Percentiles rank a stretch among this genome's conserved stretches.
Evolutionary conservation across 2,329 filamentous ascomycete genomes (phyloP).

Genomic region (Colletotrichum sp.): DNA sequence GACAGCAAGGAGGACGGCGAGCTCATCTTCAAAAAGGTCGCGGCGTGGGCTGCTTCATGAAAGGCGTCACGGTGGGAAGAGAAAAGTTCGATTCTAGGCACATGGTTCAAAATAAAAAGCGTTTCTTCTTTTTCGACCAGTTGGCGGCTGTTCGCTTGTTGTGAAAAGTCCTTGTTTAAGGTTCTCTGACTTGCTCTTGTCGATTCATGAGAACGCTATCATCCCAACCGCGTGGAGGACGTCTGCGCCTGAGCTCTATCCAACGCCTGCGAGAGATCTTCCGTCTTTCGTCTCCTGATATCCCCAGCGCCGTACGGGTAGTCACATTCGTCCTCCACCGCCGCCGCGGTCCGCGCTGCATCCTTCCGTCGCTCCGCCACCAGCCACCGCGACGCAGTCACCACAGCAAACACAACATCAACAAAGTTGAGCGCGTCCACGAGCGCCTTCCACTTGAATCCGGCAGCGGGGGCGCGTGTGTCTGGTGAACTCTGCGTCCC

Average conservation of each 20-base stretch:
- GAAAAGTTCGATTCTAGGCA: not conserved
- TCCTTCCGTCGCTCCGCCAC: not conserved
- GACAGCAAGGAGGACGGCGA: not conserved
- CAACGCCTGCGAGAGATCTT: not conserved
- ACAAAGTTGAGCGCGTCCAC: not conserved
- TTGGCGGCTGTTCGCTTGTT: not conserved
- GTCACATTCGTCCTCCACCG: not conserved
- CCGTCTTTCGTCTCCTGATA: not conserved
- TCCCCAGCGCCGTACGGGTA: not conserved
- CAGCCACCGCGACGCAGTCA: not conserved
- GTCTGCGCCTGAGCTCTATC: not conserved
- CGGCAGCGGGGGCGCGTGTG: rapidly evolving
- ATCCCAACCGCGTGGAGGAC: not conserved
- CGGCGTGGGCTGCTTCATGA: not conserved
- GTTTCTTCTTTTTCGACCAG: not conserved
- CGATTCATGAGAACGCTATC: not conserved
- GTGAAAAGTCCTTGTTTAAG: not conserved
- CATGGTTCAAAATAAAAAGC: not conserved
- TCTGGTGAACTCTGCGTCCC: rapidly evolving
- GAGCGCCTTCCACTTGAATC: not conserved
- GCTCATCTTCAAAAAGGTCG: not conserved
- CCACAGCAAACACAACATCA: not conserved
- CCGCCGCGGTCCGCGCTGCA: not conserved
- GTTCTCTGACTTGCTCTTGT: not conserved
- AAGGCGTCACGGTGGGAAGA: too few relatives aligned